Evolutionary conservation across 345 rosid genomes (phyloP).

Genomic region (Psidium guajava): DNA sequence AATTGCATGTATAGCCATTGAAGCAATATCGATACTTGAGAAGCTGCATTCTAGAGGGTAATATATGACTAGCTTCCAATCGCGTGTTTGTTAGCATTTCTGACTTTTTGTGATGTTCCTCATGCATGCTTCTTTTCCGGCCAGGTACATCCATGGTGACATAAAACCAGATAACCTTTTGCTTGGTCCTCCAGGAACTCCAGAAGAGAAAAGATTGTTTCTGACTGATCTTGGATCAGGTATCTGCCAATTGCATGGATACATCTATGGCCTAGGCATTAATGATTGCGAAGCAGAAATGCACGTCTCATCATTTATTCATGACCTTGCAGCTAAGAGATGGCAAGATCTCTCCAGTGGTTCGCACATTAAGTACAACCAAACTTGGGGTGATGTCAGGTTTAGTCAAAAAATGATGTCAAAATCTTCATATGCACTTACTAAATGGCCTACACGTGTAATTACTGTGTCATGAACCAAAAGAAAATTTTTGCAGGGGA

Average conservation of each 20-base stretch:
- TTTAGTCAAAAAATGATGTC: neutral
- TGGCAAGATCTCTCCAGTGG: neutral
- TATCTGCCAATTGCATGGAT: neutral
- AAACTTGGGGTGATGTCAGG: neutral
- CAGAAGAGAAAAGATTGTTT: neutral
- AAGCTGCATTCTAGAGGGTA: conserved; percentile 39
- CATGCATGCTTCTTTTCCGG: neutral
- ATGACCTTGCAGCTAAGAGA: neutral
- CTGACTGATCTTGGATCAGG: conserved; percentile 1
- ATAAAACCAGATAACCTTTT: neutral
- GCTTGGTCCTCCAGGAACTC: too few relatives aligned
- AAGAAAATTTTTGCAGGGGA: neutral
- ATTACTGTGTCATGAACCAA: neutral
- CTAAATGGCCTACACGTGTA: neutral
- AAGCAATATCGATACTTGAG: conserved; percentile 35
- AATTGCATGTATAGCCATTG: conserved; percentile 40
- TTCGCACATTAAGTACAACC: neutral
- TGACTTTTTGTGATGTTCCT: neutral
- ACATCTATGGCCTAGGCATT: neutral
- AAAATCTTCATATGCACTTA: neutral
- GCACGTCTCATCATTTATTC: neutral
- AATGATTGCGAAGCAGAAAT: neutral
- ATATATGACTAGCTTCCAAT: neutral
- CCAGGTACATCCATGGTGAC: conserved; percentile 1
- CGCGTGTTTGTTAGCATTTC: neutral